These are phyloP conservation scores for Stropharia rugosoannulata DNA, from an alignment of 768 basidiomycete species.

Conservation along the genomic window DNA sequence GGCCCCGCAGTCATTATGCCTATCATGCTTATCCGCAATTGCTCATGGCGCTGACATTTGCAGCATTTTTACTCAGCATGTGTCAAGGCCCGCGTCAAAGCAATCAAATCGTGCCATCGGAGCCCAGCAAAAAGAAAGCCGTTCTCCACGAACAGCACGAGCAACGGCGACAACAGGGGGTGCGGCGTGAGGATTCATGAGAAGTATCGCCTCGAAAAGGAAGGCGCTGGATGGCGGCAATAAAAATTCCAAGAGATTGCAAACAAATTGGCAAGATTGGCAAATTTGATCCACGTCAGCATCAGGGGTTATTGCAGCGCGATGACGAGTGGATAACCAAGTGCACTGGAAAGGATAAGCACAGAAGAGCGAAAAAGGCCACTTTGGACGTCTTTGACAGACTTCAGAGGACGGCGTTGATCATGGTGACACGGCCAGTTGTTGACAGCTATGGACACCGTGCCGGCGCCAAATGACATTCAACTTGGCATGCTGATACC, in stretches of 20 bases:
- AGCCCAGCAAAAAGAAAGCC: too few relatives aligned
- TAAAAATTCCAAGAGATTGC: conserved; percentile 8
- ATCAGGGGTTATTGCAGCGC: neutral
- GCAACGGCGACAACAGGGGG: too few relatives aligned
- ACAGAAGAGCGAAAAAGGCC: too few relatives aligned
- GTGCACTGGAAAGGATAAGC: too few relatives aligned
- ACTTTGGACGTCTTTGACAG: too few relatives aligned
- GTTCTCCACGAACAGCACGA: too few relatives aligned
- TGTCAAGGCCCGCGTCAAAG: neutral
- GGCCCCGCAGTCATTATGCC: neutral
- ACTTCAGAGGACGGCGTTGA: too few relatives aligned
- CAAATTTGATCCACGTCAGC: neutral
- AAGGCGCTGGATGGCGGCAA: neutral
- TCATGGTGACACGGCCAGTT: too few relatives aligned
- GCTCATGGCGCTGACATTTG: neutral
- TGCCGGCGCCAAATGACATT: too few relatives aligned
- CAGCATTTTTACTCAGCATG: neutral
- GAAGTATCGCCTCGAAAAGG: conserved; percentile 2
- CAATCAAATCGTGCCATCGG: neutral
- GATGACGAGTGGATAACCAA: too few relatives aligned
- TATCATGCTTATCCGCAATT: neutral
- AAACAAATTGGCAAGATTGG: neutral
- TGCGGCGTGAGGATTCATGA: neutral
- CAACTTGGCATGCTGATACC: too few relatives aligned
- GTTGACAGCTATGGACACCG: too few relatives aligned